Base-by-base conservation (phyloP, 306 rosid species). In the Trifolium subterraneum region DNA sequence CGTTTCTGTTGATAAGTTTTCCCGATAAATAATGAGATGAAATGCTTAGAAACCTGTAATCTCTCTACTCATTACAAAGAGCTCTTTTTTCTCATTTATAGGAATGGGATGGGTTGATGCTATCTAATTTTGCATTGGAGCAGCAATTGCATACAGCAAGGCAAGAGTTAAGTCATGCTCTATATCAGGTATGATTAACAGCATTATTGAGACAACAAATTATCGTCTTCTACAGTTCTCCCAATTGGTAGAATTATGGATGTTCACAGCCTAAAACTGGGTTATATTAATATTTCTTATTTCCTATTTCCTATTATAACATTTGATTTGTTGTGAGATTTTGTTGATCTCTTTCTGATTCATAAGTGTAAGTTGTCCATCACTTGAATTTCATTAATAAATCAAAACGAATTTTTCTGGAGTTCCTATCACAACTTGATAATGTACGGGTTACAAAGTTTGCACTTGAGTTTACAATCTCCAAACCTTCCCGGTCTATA, bases 71-170 rank as follows among this genome's bases (percentile, higher is more conserved):
- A 44, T 29, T n/a, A 3, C 7, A 20, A 48, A 60, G 15, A 38
- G n/a, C 52, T 82, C 2, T 11, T 54, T 74, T 68, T 41, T 41
- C 45, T n/a, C 71, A 58, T 70, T 52, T 56, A 38, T 64, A 93
- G 98, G 98, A 93, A 86, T 93, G 98, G 98, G 98, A 93, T 84
- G 89, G 87, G 42, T 78, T 93, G 78, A 84, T 93, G 96, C 85
- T 93, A 29, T 87, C 98, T 33, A 90, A 90, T 81, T 93, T 90
- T 83, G 95, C 98, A 3, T 80, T 90, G 86, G 98, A 93, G 87
- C 91, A 90, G 78, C 98, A 93, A 70, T 84, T 93, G 61, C 98
- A 90, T 79, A 89, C 97, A 38, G 98, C 97, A 60, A 89, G 98
- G 73, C 98, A 93, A 84, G 98, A 93, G 83, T 84, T 93, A 23